Conservation (phyloP, 495 filamentous ascomycete species). For the Aspergillus cavernicola region DNA sequence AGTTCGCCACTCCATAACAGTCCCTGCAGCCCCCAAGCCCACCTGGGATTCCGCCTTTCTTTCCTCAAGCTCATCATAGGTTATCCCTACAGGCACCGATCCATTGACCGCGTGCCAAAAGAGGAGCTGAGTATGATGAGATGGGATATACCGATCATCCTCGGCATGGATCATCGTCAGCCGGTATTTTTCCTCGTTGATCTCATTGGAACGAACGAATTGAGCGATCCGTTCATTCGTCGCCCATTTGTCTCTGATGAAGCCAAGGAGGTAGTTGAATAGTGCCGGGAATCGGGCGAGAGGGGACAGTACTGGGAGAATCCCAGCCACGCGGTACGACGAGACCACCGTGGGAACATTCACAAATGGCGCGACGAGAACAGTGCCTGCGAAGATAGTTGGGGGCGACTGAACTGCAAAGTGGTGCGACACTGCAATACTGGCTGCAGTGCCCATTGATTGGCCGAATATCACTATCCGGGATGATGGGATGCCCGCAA, state of each 20-base stretch:
- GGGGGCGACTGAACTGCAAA: constrained; percentile 42
- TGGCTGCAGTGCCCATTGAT: constrained; percentile 74
- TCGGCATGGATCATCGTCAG: constrained; percentile 33
- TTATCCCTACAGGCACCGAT: constrained; percentile 22
- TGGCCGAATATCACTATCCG: constrained; percentile 73
- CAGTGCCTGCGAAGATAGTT: constrained; percentile 29
- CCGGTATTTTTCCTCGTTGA: constrained; percentile 23
- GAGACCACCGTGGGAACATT: constrained; percentile 39
- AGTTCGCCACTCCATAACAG: constrained; percentile 43
- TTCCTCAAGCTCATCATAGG: constrained; percentile 32
- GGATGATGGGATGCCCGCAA: constrained; percentile 57
- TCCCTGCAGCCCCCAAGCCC: constrained; percentile 43
- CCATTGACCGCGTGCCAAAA: constrained; percentile 47
- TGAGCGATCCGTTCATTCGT: constrained; percentile 38
- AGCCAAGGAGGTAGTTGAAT: constrained; percentile 33
- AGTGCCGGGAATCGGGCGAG: constrained; percentile 36
- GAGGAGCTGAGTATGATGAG: constrained; percentile 33
- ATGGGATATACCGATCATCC: constrained; percentile 41
- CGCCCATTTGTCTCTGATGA: constrained; percentile 44
- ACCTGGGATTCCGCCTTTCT: constrained; percentile 29
- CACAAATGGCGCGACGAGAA: constrained; percentile 42
- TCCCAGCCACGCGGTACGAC: constrained; percentile 45
- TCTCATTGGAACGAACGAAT: constrained; percentile 27
- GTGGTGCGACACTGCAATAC: constrained; percentile 57
- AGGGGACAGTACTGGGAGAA: constrained; percentile 41